Base-by-base conservation (phyloP, 139 green algal genomes). In the Coelastrella sp. region DNA sequence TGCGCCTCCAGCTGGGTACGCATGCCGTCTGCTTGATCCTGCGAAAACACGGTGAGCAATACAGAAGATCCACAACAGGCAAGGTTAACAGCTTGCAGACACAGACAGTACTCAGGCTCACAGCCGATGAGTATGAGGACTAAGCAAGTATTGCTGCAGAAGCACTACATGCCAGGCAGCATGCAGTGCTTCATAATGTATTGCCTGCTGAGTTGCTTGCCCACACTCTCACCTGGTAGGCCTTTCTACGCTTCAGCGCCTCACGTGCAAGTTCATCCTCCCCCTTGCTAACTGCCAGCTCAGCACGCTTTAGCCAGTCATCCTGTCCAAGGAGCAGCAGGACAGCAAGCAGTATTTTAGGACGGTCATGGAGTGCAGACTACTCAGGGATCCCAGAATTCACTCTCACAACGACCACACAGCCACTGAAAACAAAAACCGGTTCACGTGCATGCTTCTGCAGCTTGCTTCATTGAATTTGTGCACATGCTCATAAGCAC, bases 201-300 rank as follows among this genome's bases (percentile, higher is more conserved):
- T 11, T 35, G 22, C 35, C 35, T 80, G 73, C 73, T 22, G 10
- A 6, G 75, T 17, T 59, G 24, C n/a, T 65, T n/a, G 20, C 17
- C 70, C 20, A 81, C 15, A 6, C 25, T 49, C 35, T 49, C 35
- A 95, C 95, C 94, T 97, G 93, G 95, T 97, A 99, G 6, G 93
- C 89, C 92, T 99, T 99, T 8, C 95, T 87, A 72, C 98, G 91
- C 81, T 97, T 97, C 5, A 99, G 93, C 4, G 98, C 98, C 91
- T 99, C 98, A 19, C 97, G 94, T 0, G 98, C 98, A 17, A 99
- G 94, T 19, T 99, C 97, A 73, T 99, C 98, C 78, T 99, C 97
- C 8, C 96, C 96, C 93, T 99, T 99, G 75, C 94, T 82, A 20
- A 99, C 93, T n/a, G 98, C 98, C 70, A 99, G 93, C 96, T 99